Conservation (phyloP, 768 basidiomycete genomes). For the Boletus fagicola region DNA sequence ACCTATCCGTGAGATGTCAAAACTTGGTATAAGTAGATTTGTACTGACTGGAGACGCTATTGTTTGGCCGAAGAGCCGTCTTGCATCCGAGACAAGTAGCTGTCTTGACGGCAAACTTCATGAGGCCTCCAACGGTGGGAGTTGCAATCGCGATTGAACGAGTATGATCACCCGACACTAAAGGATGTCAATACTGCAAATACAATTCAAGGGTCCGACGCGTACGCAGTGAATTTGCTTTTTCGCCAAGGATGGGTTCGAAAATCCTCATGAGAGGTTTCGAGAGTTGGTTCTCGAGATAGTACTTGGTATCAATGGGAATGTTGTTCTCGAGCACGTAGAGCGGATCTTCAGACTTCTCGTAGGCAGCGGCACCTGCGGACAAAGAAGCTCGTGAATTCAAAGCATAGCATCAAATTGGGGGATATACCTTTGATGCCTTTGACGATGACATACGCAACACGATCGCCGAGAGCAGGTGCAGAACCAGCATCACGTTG, state of each 20-base stretch:
- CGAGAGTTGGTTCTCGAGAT: constrained; percentile 95
- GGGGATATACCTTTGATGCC: constrained; percentile 75
- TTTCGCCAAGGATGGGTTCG: constrained; percentile 94
- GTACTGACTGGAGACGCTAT: constrained; percentile 66
- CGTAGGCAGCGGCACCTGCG: constrained; percentile 93
- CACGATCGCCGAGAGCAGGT: constrained; percentile 96
- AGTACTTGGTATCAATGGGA: constrained; percentile 97
- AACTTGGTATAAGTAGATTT: not conserved
- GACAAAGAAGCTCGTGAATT: not conserved
- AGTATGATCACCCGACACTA: constrained; percentile 96
- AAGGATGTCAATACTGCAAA: constrained; percentile 1
- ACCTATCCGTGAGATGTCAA: constrained; percentile 5
- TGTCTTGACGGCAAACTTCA: constrained; percentile 98
- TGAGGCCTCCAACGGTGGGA: constrained; percentile 92
- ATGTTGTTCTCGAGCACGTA: constrained; percentile 98
- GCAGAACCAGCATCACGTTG: constrained; percentile 97
- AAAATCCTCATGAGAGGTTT: constrained; percentile 98
- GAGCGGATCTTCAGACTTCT: constrained; percentile 97
- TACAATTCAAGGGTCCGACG: constrained; percentile 6
- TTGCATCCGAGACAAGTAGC: constrained; percentile 95
- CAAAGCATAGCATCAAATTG: not conserved
- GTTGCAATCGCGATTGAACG: constrained; percentile 95
- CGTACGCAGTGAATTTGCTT: constrained; percentile 79
- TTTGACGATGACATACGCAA: constrained; percentile 98
- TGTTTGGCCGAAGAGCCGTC: constrained; percentile 75